Evolutionary conservation across 2,329 filamentous ascomycete species (phyloP), one percentile per base, ranked within the genome.

Genomic region (Aureobasidium uvarum): DNA sequence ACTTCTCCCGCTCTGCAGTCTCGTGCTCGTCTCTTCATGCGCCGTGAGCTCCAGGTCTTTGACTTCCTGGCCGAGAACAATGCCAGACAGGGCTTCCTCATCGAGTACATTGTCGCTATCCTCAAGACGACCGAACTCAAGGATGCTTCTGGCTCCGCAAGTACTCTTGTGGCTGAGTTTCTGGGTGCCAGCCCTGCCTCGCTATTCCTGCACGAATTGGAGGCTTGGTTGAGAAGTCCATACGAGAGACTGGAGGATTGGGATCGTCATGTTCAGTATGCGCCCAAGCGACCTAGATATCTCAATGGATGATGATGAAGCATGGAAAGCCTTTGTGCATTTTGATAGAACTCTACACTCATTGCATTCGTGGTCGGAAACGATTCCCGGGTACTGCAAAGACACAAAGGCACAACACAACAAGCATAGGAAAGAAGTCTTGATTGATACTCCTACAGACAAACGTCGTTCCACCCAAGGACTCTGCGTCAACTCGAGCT

Each of bases 51-150:
- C 3, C 86, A 87, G 64, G 91, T 96, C 20, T 96, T 97, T 71
- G 83, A 84, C 18, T 95, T 93, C 71, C 80, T 96, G 14, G 78
- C 82, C 60, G 81, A 78, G 2, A 66, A 74, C 67, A 62, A 66
- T 31, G 75, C 73, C 56, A 94, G 93, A 71, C 85, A 89, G 8
- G 92, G 96, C 72, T 96, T 93, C 68, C 76, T 97, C 13, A 83
- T 97, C 11, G 91, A 96, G 72, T 96, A 96, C 74, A 86, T 96
- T 62, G 78, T 97, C 46, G 89, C 89, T 11, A 89, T 97, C 25
- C 78, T 97, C 66, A 93, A 91, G 74, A 91, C 87, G 0, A 86
- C 95, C 18, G 92, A 96, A 72, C 82, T 93, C 5, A 92, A 92
- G 76, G 90, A 86, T 4, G 91, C 89, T 68, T 84, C 84, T 45